Conservation (phyloP, 2,329 filamentous ascomycete species). For the Penicillium expansum region DNA sequence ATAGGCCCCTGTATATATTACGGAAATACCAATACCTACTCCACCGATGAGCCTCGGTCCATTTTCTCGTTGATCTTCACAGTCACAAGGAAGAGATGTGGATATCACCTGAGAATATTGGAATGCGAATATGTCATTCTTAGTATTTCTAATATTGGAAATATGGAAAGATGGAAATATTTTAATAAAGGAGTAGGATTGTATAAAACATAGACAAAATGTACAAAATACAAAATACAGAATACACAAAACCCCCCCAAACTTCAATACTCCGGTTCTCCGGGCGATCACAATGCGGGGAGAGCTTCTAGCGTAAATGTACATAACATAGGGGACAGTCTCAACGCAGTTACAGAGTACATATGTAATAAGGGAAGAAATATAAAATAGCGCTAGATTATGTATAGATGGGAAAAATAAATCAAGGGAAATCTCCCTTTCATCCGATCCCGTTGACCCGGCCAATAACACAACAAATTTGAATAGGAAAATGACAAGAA, state of each 20-base stretch:
- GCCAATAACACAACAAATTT: slow-evolving; percentile 8
- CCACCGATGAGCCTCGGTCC: slow-evolving; percentile 7
- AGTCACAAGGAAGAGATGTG: background rate
- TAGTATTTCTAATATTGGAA: too few relatives aligned
- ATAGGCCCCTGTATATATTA: background rate
- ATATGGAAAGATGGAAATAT: too few relatives aligned
- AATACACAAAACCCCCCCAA: too few relatives aligned
- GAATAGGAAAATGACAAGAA: slow-evolving; percentile 10
- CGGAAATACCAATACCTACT: background rate
- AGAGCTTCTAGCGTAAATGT: slow-evolving; percentile 1
- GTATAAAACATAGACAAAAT: background rate
- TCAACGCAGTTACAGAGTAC: background rate
- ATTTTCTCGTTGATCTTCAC: background rate
- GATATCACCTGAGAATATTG: background rate
- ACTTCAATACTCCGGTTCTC: slow-evolving; percentile 1
- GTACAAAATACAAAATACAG: background rate
- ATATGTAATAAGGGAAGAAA: background rate
- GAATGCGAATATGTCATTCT: background rate
- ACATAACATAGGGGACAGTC: background rate
- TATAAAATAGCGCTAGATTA: slow-evolving; percentile 7
- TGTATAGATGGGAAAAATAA: slow-evolving; percentile 9
- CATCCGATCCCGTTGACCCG: slow-evolving; percentile 24
- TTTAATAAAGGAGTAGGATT: too few relatives aligned
- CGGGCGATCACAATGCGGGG: slow-evolving; percentile 9
- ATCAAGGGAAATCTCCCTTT: slow-evolving; percentile 12